Evolutionary conservation across 2,329 filamentous ascomycete genomes (phyloP).

Genomic region (Podosphaera aphanis): DNA sequence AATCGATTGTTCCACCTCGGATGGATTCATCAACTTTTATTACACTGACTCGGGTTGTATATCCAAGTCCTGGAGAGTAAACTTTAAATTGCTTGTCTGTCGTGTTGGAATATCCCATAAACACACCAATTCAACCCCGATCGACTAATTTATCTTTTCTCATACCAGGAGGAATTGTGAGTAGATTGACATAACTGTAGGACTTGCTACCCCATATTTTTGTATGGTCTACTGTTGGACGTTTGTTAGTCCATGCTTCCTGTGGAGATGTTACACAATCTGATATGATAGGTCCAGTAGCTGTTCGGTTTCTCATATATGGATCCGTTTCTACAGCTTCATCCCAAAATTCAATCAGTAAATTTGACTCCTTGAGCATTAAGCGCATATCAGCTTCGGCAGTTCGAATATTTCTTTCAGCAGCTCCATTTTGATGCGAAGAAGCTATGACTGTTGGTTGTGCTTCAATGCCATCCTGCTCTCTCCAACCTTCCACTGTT

Average conservation of each 20-base stretch:
- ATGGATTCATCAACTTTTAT: background rate
- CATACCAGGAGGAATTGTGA: no score
- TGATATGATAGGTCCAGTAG: background rate
- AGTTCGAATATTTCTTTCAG: background rate
- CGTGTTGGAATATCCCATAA: background rate
- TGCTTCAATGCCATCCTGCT: no score
- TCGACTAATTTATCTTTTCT: background rate
- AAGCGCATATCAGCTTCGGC: background rate
- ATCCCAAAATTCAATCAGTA: background rate
- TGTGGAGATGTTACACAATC: background rate
- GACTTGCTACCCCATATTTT: background rate
- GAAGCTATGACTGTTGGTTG: no score
- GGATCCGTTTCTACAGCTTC: background rate
- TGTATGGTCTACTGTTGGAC: background rate
- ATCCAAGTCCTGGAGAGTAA: background rate
- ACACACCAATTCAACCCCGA: background rate
- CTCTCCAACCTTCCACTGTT: background rate
- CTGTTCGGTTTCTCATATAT: background rate
- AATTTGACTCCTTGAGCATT: background rate
- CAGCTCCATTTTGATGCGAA: background rate
- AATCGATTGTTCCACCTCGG: background rate
- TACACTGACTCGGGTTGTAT: background rate
- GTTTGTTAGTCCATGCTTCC: background rate
- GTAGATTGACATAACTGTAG: no score
- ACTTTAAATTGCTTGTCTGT: background rate